Evolutionary conservation across 78 protist species (phyloP).

Genomic region (Monosiga brevicollis): DNA sequence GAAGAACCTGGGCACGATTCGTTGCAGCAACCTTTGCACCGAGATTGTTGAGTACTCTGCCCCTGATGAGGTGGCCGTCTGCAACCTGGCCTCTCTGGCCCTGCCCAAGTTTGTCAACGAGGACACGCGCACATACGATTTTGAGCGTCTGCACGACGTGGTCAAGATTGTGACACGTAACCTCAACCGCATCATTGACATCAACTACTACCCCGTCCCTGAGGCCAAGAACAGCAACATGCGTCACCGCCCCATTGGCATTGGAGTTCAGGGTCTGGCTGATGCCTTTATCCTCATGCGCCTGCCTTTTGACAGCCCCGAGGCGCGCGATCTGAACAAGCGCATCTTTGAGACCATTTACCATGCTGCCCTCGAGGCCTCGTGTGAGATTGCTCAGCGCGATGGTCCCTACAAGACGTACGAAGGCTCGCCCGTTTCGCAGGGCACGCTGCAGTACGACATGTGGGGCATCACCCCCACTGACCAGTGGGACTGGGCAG

Average conservation of each 20-base stretch:
- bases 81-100: slow-evolving; percentile 94
- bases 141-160: slow-evolving; percentile 49
- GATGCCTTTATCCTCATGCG: slow-evolving; percentile 82
- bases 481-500: slow-evolving; percentile 64
- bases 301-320: slow-evolving; percentile 81
- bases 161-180: slow-evolving; percentile 66
- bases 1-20: slow-evolving; percentile 86
- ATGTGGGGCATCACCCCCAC: slow-evolving; percentile 85
- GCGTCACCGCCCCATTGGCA: slow-evolving; percentile 93
- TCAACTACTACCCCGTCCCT: slow-evolving; percentile 92
- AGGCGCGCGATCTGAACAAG: slow-evolving; percentile 77
- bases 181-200: slow-evolving; percentile 85
- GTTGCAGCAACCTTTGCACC: slow-evolving; percentile 90
- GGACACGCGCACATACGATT: slow-evolving; percentile 59
- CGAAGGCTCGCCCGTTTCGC: slow-evolving; percentile 27
- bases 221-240: slow-evolving; percentile 82
- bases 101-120: slow-evolving; percentile 74
- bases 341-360: slow-evolving; percentile 96
- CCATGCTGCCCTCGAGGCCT: slow-evolving; percentile 59
- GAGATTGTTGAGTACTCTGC: slow-evolving; percentile 94
- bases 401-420: slow-evolving; percentile 36
- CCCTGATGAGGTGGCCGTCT: slow-evolving; percentile 67
- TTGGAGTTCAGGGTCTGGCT: slow-evolving; percentile 96
- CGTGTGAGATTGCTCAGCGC: slow-evolving; percentile 33
- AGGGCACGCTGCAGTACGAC: slow-evolving; percentile 80